A percentile compares a stretch with the other conserved stretches of the same genome.
phyloP scores from a whole-genome alignment of 768 basidiomycete species.

The Mycena pura region DNA sequence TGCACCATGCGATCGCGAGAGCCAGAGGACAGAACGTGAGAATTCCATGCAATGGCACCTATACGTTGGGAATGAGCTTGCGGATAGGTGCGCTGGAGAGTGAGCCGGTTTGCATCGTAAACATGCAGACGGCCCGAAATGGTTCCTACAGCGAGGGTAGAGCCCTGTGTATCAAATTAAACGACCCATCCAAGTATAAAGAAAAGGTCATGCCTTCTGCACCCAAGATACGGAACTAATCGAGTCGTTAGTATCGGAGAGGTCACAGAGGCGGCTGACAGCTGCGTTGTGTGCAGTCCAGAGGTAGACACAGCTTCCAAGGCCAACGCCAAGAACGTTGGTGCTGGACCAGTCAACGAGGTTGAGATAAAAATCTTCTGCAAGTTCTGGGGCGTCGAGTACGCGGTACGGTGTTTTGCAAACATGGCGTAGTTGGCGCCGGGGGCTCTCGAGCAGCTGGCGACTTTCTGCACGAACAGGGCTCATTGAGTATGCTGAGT shows the following conservation, averaged over 20 bases:
- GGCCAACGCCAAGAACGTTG: constrained; percentile 92
- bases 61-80: constrained; percentile 89
- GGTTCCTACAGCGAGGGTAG: constrained; percentile 92
- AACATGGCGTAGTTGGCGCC: constrained; percentile 80
- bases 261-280: constrained; percentile 91
- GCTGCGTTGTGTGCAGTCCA: constrained; percentile 96
- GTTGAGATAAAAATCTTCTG: constrained; percentile 98
- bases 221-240: constrained; percentile 95
- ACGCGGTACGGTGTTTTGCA: constrained; percentile 97
- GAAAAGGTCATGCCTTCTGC: constrained; percentile 54
- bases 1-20: constrained; percentile 90
- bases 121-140: constrained; percentile 89
- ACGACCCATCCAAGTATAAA: not conserved
- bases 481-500: constrained; percentile 88
- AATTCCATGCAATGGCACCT: constrained; percentile 94
- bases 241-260: constrained; percentile 68
- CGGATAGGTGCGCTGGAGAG: constrained; percentile 80
- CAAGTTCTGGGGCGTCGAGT: constrained; percentile 94
- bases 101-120: constrained; percentile 85
- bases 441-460: constrained; percentile 82
- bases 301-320: constrained; percentile 92
- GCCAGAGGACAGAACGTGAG: constrained; percentile 85
- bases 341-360: constrained; percentile 97
- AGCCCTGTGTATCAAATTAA: constrained; percentile 54
- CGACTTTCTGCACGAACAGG: constrained; percentile 88